Evolutionary conservation across 371 early-diverging fungal genomes (phyloP), one percentile per base, ranked within the genome.

Genomic region (Actinomucor elegans): DNA sequence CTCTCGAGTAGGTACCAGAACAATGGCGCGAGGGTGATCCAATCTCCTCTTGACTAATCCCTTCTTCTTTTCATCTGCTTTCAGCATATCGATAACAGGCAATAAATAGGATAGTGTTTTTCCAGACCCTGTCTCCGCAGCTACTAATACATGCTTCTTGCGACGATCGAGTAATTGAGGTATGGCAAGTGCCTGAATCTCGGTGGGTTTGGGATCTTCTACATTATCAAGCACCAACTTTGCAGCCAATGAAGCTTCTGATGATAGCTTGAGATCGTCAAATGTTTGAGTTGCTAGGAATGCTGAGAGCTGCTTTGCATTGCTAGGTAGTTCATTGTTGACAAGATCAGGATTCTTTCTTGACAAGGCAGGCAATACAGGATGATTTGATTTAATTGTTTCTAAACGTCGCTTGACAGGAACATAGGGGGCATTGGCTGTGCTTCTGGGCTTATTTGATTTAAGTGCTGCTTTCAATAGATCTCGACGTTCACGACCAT

Each of bases 101-200:
- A 97, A 58, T 31, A 99, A 77, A 64, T 96, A 99, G 2, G 99
- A 91, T 18, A 98, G 78, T 0, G 99, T 99, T 74, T 99, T 99
- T n/a, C 99, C 99, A 1, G 94, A 92, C 15, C 99, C 99, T 0
- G 99, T 99, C 58, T 94, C 93, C 1, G 99, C 94, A 4, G 97
- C 97, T 40, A 90, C 82, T 17, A 99, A 69, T 2, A 88, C 71
- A 52, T 86, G 77, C 3, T 71, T 70, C 24, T 80, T 78, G 15
- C 75, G 69, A 9, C 63, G 61, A 43, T 81, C 70, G 14, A 93
- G 66, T 21, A 92, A 50, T 46, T 83, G 69, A 6, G 95, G 94
- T 37, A 98, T 93, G 6, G 90, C 86, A 46, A 94, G 73, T 1
- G 94, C 87, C 67, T 99, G 98, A 42, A 97, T 94, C 56, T 91